Base-by-base conservation (phyloP, 352 stramenopile species). In the Phytophthora pistaciae region DNA sequence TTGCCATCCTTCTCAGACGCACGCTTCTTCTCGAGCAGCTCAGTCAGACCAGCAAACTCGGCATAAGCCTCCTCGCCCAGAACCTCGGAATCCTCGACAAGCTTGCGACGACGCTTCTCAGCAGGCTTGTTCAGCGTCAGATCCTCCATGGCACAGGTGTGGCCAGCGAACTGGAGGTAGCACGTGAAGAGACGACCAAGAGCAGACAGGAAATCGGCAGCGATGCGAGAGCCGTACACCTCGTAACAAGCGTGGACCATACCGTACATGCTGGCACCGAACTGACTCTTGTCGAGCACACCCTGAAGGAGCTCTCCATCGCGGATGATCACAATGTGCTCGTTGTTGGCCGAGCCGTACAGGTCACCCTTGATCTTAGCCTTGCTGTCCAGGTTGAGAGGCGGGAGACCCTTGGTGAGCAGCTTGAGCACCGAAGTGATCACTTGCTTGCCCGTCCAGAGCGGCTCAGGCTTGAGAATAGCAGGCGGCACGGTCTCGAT, bases 401-500 rank as follows among this genome's bases (percentile, higher is more conserved):
- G 93, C 21, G 96, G 95, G 9, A 98, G 72, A 1, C 87, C 88
- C 67, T 94, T 89, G 3, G 91, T 97, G 27, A 99, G 80, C 82
- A 99, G 83, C 79, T 98, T 94, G n/a, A 99, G 85, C 54, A 99
- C 84, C 18, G 96, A 99, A 10, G 95, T 98, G 61, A 99, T 95
- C 21, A 99, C 96, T 79, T 99, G 98, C 72, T 99, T 99, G 59
- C 98, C 98, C 10, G 98, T 99, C 98, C 98, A 99, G 7, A 99
- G 80, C 52, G 91, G 79, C 66, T 90, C 73, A 3, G 98, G 98
- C 85, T 99, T 99, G 27, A 98, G 78, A 72, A 99, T 99, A 18
- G 97, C 96, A 23, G 98, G 98, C n/a, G 91, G 93, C 38, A 99
- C 67, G 11, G 98, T 97, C 60, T 98, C 93, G 56, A 99, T 99